Evolutionary conservation across 2,329 filamentous ascomycete species (phyloP).

Genomic region (Fusarium stilboides): DNA sequence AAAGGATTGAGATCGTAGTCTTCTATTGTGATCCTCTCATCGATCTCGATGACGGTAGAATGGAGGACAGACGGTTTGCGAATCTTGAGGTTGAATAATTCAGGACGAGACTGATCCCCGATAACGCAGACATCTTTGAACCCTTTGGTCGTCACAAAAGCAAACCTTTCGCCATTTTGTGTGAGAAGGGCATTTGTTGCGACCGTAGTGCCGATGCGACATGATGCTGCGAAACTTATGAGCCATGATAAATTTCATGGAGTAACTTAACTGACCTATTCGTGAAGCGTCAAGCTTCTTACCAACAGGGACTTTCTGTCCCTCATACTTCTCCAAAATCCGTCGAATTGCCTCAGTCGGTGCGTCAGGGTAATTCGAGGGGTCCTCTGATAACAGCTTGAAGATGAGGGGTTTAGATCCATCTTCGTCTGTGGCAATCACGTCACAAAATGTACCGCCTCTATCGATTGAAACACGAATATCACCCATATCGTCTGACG

Average conservation of each 20-base stretch:
- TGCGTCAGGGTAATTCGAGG: slow-evolving; percentile 78
- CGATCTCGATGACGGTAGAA: slow-evolving; percentile 77
- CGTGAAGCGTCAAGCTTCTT: slow-evolving; percentile 54
- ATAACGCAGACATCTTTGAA: slow-evolving; percentile 82
- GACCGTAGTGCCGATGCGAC: slow-evolving; percentile 83
- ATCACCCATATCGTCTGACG: slow-evolving; percentile 24
- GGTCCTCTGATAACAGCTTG: slow-evolving; percentile 82
- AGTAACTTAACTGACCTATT: slow-evolving; percentile 45
- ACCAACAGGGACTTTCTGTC: slow-evolving; percentile 66
- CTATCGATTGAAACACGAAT: slow-evolving; percentile 63
- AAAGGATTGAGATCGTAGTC: slow-evolving; percentile 77
- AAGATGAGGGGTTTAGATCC: slow-evolving; percentile 79
- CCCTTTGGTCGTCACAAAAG: slow-evolving; percentile 75
- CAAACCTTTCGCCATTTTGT: slow-evolving; percentile 79
- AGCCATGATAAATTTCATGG: not conserved
- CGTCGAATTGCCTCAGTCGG: slow-evolving; percentile 80
- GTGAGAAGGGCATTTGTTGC: slow-evolving; percentile 83
- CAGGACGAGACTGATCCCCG: slow-evolving; percentile 79
- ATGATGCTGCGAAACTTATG: slow-evolving; percentile 68
- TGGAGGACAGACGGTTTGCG: slow-evolving; percentile 78
- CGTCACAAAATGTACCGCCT: slow-evolving; percentile 83
- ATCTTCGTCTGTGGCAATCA: slow-evolving; percentile 71
- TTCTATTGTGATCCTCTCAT: slow-evolving; percentile 80
- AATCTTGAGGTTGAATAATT: slow-evolving; percentile 80
- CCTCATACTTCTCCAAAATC: slow-evolving; percentile 71